Evolutionary conservation across 139 green algal genomes (phyloP), one percentile per base, ranked within the genome.

Genomic region (Picochlorum sp.): DNA sequence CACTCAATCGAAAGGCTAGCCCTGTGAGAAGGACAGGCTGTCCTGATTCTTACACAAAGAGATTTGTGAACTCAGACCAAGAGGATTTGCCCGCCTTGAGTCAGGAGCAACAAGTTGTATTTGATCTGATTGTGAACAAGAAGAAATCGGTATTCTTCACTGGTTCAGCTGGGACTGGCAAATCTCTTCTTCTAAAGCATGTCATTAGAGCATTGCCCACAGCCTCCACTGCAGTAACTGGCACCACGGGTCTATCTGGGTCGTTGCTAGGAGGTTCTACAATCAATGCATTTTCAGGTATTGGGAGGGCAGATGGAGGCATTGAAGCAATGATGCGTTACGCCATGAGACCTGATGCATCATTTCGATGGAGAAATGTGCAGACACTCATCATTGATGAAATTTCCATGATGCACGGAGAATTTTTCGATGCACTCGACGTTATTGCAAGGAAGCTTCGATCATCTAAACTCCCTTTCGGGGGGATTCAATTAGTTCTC

Each of bases 401-500:
- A 72, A 65, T 85, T 3, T 86, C 79, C 0, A 87, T 86, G 80
- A 69, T 87, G 58, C 65, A 81, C 21, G 78, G 61, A 15, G 52
- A 30, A 13, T 31, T 80, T 60, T 80, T 87, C 44, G 79, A 86
- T 23, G 21, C 31, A 26, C 63, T 87, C 6, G 80, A 87, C 26
- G 52, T 23, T 15, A 26, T 81, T 15, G 76, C 72, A 1, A 45
- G 75, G 21, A 14, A 49, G 24, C 38, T 81, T 28, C 62, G 72
- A 16, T 31, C 64, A 60, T 66, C 26, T 38, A 21, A 66, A 3
- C 41, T 38, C 6, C 72, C 81, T 26, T 90, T 89, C 69, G 83
- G 83, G 4, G 83, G 83, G 30, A 73, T 90, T 21, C 83, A 90
- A 72, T 73, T 90, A 15, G 57, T 91, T 3, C 64, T 91, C 7